Percentiles rank a stretch among this genome's conserved stretches.
These are phyloP conservation scores for Dioszegia aurantiaca DNA, from an alignment of 768 basidiomycete genomes.

Conservation along the genomic window DNA sequence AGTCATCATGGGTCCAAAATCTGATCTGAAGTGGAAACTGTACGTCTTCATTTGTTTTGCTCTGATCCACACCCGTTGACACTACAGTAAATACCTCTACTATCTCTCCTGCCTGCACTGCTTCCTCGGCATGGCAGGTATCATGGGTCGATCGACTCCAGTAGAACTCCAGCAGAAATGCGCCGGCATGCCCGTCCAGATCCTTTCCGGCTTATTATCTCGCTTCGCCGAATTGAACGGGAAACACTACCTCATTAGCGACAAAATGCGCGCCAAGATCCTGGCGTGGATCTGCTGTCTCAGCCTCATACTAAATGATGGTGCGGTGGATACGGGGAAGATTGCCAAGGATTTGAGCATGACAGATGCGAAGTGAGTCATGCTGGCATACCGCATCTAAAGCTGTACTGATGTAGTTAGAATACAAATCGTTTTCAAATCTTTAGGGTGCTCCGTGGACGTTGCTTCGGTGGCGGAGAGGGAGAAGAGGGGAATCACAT, in stretches of 20 bases:
- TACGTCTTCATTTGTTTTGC: conserved; percentile 52
- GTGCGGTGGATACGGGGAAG: conserved; percentile 64
- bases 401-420: conserved; percentile 49
- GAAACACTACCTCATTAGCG: conserved; percentile 65
- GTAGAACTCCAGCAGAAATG: conserved; percentile 51
- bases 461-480: conserved; percentile 64
- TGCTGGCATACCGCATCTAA: background rate
- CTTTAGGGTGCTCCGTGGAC: conserved; percentile 73
- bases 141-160: conserved; percentile 19
- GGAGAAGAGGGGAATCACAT: conserved; percentile 65
- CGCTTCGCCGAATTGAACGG: conserved; percentile 76
- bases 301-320: conserved; percentile 75
- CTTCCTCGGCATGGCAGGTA: conserved; percentile 22
- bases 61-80: background rate
- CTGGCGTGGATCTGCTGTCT: conserved; percentile 77
- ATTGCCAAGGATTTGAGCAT: conserved; percentile 75
- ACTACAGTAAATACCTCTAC: conserved; percentile 65
- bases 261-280: conserved; percentile 67
- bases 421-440: conserved; percentile 69
- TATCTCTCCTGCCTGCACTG: conserved; percentile 80
- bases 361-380: conserved; percentile 62
- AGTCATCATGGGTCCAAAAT: conserved; percentile 23
- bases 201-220: conserved; percentile 71
- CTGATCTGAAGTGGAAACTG: conserved; percentile 57
- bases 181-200: conserved; percentile 60